phyloP scores from a whole-genome alignment of 306 rosid species.

The Herpetospermum pedunculosum region DNA sequence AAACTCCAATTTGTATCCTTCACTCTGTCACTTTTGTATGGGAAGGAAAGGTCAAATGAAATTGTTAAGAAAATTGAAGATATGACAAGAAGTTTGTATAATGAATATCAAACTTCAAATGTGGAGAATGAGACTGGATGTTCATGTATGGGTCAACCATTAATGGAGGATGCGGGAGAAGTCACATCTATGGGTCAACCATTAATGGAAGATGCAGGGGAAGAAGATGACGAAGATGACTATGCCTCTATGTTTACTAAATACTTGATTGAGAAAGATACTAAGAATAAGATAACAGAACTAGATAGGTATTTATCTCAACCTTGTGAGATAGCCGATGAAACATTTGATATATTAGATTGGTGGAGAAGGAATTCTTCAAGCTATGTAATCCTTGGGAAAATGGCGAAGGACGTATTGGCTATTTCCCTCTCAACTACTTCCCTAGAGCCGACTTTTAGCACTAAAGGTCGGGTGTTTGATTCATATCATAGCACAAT shows the following conservation, averaged over 20 bases:
- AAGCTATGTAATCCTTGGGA: background rate
- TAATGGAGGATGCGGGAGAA: no score
- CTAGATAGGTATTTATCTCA: background rate
- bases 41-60: background rate
- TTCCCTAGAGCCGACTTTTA: background rate
- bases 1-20: background rate
- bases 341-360: background rate
- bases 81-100: background rate
- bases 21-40: background rate
- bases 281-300: background rate
- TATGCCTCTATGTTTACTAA: background rate
- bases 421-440: background rate
- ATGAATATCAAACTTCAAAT: background rate
- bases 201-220: no score
- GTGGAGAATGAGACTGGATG: background rate
- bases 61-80: background rate
- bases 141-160: no score
- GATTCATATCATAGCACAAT: background rate
- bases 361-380: slow-evolving; percentile 1
- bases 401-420: background rate
- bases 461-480: no score
- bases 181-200: background rate
- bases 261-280: background rate
- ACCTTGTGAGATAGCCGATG: background rate
- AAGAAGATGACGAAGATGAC: background rate